Evolutionary conservation across 1,284 basidiomycete species (phyloP).

Genomic region (Heterobasidion annosum): DNA sequence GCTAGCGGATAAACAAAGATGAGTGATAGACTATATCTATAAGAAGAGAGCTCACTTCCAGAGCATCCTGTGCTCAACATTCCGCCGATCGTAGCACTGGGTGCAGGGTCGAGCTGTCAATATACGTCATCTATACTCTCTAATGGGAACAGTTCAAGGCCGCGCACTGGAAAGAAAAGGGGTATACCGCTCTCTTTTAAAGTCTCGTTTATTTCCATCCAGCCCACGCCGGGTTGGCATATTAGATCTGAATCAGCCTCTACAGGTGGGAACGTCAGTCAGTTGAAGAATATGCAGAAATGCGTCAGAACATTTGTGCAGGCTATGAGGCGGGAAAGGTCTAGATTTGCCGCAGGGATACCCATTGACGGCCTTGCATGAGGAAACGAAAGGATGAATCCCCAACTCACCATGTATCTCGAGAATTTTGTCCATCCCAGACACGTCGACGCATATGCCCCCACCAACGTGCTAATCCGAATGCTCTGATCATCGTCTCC

Average conservation of each 20-base stretch:
- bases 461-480: constrained; percentile 39
- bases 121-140: not conserved
- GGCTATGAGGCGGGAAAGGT: too few species aligned
- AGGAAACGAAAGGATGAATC: too few species aligned
- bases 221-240: constrained; percentile 78
- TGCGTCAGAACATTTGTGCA: too few species aligned
- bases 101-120: constrained; percentile 65
- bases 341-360: too few species aligned
- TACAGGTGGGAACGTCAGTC: constrained; percentile 15
- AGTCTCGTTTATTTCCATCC: constrained; percentile 80
- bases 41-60: constrained; percentile 44
- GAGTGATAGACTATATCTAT: not conserved
- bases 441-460: constrained; percentile 81
- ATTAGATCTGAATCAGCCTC: constrained; percentile 76
- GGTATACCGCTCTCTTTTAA: constrained; percentile 66
- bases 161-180: constrained; percentile 80
- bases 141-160: not conserved
- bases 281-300: too few species aligned
- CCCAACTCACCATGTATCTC: constrained; percentile 54
- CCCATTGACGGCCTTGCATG: too few species aligned
- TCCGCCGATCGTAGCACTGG: constrained; percentile 81
- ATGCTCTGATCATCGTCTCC: not conserved
- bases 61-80: constrained; percentile 86
- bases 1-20: constrained; percentile 20
- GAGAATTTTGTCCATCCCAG: constrained; percentile 77